Base-by-base conservation (phyloP, 202 grass and related monocot genomes). In the Elaeis oleifera region DNA sequence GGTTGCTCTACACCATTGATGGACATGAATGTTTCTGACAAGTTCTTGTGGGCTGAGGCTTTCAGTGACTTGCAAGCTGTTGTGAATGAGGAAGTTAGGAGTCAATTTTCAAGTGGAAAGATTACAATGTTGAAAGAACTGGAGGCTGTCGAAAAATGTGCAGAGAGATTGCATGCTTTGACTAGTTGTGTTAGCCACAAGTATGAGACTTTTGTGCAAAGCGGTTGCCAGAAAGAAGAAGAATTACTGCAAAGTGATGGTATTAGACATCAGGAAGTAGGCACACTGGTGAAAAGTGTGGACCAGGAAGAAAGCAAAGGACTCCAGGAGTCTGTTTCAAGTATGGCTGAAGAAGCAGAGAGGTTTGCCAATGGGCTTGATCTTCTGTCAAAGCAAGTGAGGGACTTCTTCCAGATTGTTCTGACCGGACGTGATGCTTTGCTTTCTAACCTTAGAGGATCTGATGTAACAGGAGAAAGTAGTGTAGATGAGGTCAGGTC, bases 391-490 rank as follows among this genome's bases (percentile, higher is more conserved):
- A 89, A 89, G 54, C 70, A 60, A 54, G 88, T 92, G 16, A 77
- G 74, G 39, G 77, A 84, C 52, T 86, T 99, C 59, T 99, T 99
- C 71, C 82, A 89, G 58, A 69, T 80, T 1, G 80, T 99, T 57
- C 67, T 99, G 65, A 81, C 69, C 4, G 88, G 88, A 20, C 88
- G 88, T 32, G 88, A 92, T 60, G 85, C 82, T 16, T 80, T 92
- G 51, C 88, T 99, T 11, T 89, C 80, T 75, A 92, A 99, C 70
- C 82, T 99, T 4, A 89, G 92, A 74, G 13, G 16, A 3, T 7
- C 25, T 17, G 23, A 24, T 16, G 57, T 16, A 28, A 59, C 6
- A 13, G 2, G 16, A 3, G 21, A 59, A 13, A 54, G 14, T 16
- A 59, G 24, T 6, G 13, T 17, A 28, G 26, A 27, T 59, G 23